These are phyloP conservation scores for Chytriomyces confervae DNA, from an alignment of 192 early-diverging fungal species.

Conservation along the genomic window DNA sequence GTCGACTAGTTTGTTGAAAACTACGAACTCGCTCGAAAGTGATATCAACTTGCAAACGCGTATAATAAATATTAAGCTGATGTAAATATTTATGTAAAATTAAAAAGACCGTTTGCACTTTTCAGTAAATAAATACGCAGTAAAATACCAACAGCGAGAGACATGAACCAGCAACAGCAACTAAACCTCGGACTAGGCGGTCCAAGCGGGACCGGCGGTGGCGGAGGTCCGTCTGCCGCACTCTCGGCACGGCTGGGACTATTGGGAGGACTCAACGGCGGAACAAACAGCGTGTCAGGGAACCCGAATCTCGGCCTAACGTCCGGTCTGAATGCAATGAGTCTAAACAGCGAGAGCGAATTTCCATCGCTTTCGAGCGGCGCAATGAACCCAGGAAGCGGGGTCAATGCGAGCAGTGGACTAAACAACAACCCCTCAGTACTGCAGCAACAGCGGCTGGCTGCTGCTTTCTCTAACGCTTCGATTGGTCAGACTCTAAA, in stretches of 20 bases:
- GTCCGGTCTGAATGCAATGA: no score
- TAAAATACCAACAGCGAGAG: no score
- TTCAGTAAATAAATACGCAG: not conserved
- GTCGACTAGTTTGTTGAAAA: constrained; percentile 78
- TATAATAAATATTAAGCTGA: not conserved
- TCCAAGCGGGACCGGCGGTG: constrained; percentile 9
- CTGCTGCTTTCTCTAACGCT: not conserved
- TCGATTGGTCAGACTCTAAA: not conserved
- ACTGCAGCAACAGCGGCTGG: not conserved
- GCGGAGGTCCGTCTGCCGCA: constrained; percentile 15
- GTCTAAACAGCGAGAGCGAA: no score
- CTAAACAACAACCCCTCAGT: constrained; percentile 49
- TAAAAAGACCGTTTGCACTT: not conserved
- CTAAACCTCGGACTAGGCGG: not conserved
- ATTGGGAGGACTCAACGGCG: not conserved
- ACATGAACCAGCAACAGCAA: constrained; percentile 22
- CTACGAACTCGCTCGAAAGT: constrained; percentile 37
- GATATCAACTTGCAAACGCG: not conserved
- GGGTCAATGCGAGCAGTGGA: constrained; percentile 23
- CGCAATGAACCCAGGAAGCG: not conserved
- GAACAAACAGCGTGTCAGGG: no score
- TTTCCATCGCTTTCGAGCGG: no score
- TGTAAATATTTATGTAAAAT: no score
- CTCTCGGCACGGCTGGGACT: constrained; percentile 9
- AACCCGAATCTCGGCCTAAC: no score